These are phyloP conservation scores for Cercospora zeae-maydis DNA, from an alignment of 2,329 filamentous ascomycete species.

Conservation along the genomic window DNA sequence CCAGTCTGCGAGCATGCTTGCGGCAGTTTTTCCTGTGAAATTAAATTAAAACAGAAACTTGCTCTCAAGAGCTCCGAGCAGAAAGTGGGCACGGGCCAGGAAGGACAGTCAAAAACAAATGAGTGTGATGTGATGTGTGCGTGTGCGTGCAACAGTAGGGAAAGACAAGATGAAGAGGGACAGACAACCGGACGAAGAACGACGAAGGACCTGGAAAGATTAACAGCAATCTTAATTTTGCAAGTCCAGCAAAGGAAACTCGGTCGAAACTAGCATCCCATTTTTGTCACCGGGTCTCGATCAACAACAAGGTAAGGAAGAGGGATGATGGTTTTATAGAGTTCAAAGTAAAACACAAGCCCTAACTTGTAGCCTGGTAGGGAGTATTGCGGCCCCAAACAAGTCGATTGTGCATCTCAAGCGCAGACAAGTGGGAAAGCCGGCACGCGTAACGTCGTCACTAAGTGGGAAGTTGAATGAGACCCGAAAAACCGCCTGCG, in stretches of 20 bases:
- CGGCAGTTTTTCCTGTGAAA: not conserved
- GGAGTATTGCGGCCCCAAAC: not conserved
- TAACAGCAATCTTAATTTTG: not conserved
- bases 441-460: not conserved
- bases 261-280: not conserved
- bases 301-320: not conserved
- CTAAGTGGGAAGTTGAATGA: not conserved
- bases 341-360: too few species aligned
- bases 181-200: not conserved
- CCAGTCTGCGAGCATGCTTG: conserved; percentile 11
- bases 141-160: not conserved
- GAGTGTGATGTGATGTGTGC: not conserved
- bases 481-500: not conserved
- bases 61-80: not conserved
- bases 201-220: not conserved
- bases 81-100: not conserved
- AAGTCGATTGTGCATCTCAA: not conserved
- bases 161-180: not conserved
- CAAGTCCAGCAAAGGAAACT: not conserved
- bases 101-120: not conserved
- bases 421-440: not conserved
- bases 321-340: not conserved
- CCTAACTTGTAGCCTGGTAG: not conserved
- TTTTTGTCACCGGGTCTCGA: not conserved
- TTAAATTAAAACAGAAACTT: not conserved